These are phyloP conservation scores for Microdochium trichocladiopsis DNA, from an alignment of 2,329 filamentous ascomycete species.

Conservation along the genomic window DNA sequence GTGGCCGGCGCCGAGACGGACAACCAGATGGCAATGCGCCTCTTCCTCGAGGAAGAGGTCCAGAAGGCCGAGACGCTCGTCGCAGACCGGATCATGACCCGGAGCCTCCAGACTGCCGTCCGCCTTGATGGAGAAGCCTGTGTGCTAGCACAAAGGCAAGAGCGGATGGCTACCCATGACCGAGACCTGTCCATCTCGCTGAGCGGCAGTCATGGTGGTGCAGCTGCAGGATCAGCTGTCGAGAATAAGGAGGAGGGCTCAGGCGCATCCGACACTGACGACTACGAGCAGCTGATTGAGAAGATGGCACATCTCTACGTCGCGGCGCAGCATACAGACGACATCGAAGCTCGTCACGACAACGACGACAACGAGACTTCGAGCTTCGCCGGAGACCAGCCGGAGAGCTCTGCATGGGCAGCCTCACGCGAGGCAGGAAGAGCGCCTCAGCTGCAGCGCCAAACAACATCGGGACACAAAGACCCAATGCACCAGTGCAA, in stretches of 20 bases:
- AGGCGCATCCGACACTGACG: background rate
- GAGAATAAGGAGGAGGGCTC: background rate
- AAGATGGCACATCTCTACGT: constrained; percentile 8
- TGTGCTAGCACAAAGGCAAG: constrained; percentile 5
- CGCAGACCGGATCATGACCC: constrained; percentile 12
- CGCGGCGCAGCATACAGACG: background rate
- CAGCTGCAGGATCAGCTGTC: background rate
- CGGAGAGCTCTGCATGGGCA: constrained; percentile 13
- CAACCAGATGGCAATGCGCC: constrained; percentile 9
- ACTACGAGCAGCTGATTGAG: constrained; percentile 6
- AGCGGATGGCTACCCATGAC: constrained; percentile 7
- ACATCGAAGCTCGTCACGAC: constrained; percentile 1
- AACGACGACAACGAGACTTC: background rate
- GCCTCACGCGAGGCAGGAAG: constrained; percentile 4
- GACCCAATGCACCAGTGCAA: constrained; percentile 4
- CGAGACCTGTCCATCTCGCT: constrained; percentile 4
- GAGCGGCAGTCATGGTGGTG: background rate
- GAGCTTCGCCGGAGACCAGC: background rate
- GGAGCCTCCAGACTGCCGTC: constrained; percentile 11
- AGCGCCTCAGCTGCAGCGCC: background rate
- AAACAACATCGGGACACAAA: no score
- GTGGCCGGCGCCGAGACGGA: constrained; percentile 8
- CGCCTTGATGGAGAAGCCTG: constrained; percentile 9
- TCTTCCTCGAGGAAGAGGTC: constrained; percentile 10
- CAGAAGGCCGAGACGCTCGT: constrained; percentile 3